Base-by-base conservation (phyloP, 305 asterid genomes). In the Solanum hybrid region DNA sequence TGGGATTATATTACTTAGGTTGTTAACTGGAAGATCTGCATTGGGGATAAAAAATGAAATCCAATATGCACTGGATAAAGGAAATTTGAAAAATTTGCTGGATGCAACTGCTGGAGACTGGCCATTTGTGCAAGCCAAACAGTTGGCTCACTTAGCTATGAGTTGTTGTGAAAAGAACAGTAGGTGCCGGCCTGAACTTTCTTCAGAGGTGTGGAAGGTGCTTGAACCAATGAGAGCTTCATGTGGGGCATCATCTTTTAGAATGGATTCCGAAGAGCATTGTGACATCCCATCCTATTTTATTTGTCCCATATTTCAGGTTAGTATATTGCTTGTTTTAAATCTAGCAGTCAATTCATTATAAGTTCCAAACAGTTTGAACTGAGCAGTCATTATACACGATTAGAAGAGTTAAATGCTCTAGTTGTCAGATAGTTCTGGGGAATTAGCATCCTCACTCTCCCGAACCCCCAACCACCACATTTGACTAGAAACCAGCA, bases 231-330 rank as follows among this genome's bases (percentile, higher is more conserved):
- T 97, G 99, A 91, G 94, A 82, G 94, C 89, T 46, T 97, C 96
- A 7, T 94, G 95, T 90, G 97, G 99, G 78, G 93, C 88, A 89
- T 93, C 95, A 8, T 93, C 94, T 83, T 90, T 92, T 28, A 93
- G 92, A 37, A 87, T 94, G 89, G 95, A 93, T 84, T 92, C 94
- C 0, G 93, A 92, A 64, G 95, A 94, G 87, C 92, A 79, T 26
- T 89, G 89, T 94, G 95, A 91, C 83, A 82, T 90, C 79, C 98
- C 99, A 2, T 86, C 96, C 31, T 97, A 96, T 87, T 97, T 96
- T 89, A 90, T 95, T n/a, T 97, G 99, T 78, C 99, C 99, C 87
- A 93, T 97, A 89, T 96, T 97, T 94, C 99, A 97, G 99, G 99
- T 97, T 91, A 42, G 95, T 90, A 64, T 14, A 80, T 89, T 37